Percentiles rank a stretch among this genome's conserved stretches.
Conservation (phyloP, 2,329 filamentous ascomycete genomes). For the Colletotrichum salicis region DNA sequence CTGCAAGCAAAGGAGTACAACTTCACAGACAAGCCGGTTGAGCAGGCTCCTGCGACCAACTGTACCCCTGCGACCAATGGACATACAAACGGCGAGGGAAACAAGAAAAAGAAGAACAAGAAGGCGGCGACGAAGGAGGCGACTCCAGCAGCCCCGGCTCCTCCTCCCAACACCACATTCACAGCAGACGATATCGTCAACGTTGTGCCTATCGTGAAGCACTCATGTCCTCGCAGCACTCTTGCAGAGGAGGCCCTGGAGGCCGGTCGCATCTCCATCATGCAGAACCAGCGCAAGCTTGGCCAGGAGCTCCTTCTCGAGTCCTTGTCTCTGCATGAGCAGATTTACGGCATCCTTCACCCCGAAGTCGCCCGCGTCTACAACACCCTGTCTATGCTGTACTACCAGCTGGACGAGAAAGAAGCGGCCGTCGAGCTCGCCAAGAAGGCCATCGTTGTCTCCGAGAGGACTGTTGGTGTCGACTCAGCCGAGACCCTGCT, state of each 20-base stretch:
- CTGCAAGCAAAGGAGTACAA: slow-evolving; percentile 74
- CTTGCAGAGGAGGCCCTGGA: slow-evolving; percentile 96
- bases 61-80: slow-evolving; percentile 52
- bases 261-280: slow-evolving; percentile 93
- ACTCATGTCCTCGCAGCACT: slow-evolving; percentile 88
- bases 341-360: slow-evolving; percentile 97
- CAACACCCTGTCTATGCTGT: slow-evolving; percentile 93
- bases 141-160: slow-evolving; percentile 57
- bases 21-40: slow-evolving; percentile 46
- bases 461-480: slow-evolving; percentile 91
- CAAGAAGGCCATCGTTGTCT: slow-evolving; percentile 95
- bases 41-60: slow-evolving; percentile 38
- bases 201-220: slow-evolving; percentile 93
- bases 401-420: slow-evolving; percentile 98
- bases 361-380: slow-evolving; percentile 96
- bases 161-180: slow-evolving; percentile 63
- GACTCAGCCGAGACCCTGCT: slow-evolving; percentile 94
- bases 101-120: slow-evolving; percentile 73
- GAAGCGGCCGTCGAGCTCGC: slow-evolving; percentile 94
- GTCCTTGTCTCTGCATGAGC: slow-evolving; percentile 94
- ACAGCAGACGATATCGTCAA: slow-evolving; percentile 87
- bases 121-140: slow-evolving; percentile 58
- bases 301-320: slow-evolving; percentile 97
- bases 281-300: slow-evolving; percentile 94
- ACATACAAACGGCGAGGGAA: slow-evolving; percentile 55